phyloP scores from a whole-genome alignment of 306 rosid species.

The Myrica gale region DNA sequence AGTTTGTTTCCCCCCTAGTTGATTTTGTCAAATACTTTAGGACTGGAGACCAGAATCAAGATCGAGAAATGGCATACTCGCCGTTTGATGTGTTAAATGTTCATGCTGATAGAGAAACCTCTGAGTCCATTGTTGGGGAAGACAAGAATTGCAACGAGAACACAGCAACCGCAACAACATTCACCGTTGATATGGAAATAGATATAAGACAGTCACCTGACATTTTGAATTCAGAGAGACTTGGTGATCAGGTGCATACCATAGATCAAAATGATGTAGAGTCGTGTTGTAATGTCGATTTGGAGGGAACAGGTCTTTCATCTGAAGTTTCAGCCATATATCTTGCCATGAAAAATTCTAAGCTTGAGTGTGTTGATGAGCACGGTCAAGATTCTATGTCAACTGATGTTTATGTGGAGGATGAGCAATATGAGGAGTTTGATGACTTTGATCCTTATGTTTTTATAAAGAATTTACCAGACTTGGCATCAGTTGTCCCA shows the following conservation, averaged over 20 bases:
- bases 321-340: conserved; percentile 79
- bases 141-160: conserved; percentile 28
- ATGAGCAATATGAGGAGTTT: conserved; percentile 70
- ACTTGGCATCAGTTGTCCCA: conserved; percentile 82
- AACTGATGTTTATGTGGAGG: conserved; percentile 64
- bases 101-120: conserved; percentile 42
- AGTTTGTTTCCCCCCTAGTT: conserved; percentile 32
- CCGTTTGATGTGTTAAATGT: conserved; percentile 38
- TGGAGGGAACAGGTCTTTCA: conserved; percentile 57
- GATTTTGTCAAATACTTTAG: conserved; percentile 68
- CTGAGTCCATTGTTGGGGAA: conserved; percentile 17
- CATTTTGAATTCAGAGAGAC: conserved; percentile 9
- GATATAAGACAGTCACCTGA: conserved; percentile 30
- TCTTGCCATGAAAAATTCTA: conserved; percentile 77
- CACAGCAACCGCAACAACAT: conserved; percentile 22
- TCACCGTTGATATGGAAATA: conserved; percentile 41
- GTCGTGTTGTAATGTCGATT: conserved; percentile 52
- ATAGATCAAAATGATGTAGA: conserved; percentile 35
- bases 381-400: conserved; percentile 84
- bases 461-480: conserved; percentile 92
- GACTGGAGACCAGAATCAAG: conserved; percentile 55
- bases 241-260: conserved; percentile 28
- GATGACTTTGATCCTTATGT: conserved; percentile 95
- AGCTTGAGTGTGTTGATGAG: conserved; percentile 92
- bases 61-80: conserved; percentile 34